These are phyloP conservation scores for Elongisporangium prolatum DNA, from an alignment of 352 stramenopile species.

Conservation along the genomic window DNA sequence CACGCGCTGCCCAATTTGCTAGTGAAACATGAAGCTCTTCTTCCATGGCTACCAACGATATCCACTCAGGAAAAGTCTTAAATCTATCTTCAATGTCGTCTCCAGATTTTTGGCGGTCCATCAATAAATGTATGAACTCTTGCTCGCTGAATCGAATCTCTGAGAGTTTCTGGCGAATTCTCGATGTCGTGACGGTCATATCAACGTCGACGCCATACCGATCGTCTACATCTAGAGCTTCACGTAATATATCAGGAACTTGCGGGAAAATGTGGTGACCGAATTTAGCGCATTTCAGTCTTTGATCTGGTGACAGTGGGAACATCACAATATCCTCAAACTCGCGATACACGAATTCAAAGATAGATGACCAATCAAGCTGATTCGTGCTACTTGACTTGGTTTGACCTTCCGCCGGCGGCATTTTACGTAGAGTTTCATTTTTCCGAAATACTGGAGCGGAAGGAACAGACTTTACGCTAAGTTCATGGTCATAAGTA, in stretches of 20 bases:
- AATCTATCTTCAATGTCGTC: slow-evolving; percentile 7
- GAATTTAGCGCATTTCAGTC: not conserved
- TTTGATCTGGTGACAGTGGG: not conserved
- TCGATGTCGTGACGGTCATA: not conserved
- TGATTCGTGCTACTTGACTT: not conserved
- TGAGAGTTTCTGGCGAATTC: not conserved
- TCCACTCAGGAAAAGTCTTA: slow-evolving; percentile 21
- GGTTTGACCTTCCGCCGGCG: not conserved
- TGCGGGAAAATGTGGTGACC: not conserved
- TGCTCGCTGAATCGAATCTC: not conserved
- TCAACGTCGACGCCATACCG: not conserved
- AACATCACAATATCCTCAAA: not conserved
- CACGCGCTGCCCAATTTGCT: slow-evolving; percentile 14
- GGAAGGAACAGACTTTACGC: not conserved
- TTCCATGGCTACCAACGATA: slow-evolving; percentile 20
- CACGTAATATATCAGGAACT: not conserved
- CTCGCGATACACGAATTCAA: not conserved
- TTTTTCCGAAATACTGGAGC: not conserved
- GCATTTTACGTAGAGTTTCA: not conserved
- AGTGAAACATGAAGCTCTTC: slow-evolving; percentile 28
- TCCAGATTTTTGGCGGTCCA: not conserved
- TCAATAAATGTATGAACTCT: not conserved
- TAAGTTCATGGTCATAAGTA: not conserved
- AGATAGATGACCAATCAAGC: not conserved
- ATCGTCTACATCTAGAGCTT: not conserved